Percentiles rank a stretch among this genome's conserved stretches.
Evolutionary conservation across 2,329 filamentous ascomycete species (phyloP).

Genomic region (Aspergillus carbonarius): DNA sequence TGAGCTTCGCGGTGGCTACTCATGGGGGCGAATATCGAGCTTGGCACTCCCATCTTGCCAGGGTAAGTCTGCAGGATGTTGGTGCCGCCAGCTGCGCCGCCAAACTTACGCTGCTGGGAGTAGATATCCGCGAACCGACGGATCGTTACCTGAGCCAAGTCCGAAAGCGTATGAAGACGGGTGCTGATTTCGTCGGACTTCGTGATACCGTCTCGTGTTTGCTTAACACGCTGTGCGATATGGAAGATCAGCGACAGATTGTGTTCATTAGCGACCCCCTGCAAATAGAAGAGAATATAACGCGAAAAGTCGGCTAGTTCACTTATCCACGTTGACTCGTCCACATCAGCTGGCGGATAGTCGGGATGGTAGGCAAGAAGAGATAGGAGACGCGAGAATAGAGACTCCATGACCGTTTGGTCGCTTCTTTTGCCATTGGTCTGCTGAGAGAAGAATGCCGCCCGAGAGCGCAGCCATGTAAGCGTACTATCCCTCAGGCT

Average conservation of each 20-base stretch:
- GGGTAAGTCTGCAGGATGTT: conserved; percentile 76
- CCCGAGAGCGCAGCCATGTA: conserved; percentile 85
- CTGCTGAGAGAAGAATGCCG: conserved; percentile 60
- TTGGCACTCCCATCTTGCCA: conserved; percentile 75
- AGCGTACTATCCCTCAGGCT: conserved; percentile 71
- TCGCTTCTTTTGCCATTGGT: conserved; percentile 38
- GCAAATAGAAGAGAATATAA: conserved; percentile 88
- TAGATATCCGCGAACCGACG: conserved; percentile 83
- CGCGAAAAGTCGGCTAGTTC: conserved; percentile 75
- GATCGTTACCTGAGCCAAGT: conserved; percentile 79
- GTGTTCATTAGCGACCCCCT: conserved; percentile 75
- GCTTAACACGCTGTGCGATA: conserved; percentile 89
- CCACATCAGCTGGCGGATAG: conserved; percentile 53
- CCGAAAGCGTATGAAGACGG: conserved; percentile 77
- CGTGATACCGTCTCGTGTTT: conserved; percentile 76
- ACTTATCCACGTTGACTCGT: conserved; percentile 50
- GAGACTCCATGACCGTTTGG: conserved; percentile 72
- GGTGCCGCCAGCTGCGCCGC: conserved; percentile 37
- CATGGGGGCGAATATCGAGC: conserved; percentile 73
- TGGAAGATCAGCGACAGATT: conserved; percentile 89
- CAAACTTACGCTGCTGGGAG: conserved; percentile 62
- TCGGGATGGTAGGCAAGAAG: conserved; percentile 93
- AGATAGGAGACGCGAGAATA: conserved; percentile 79
- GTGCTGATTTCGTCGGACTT: conserved; percentile 48
- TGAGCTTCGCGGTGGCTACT: conserved; percentile 76